A percentile compares a stretch with the other conserved stretches of the same genome.
These are phyloP conservation scores for Cenchrus americanus DNA, from an alignment of 176 grass and related monocot genomes.

Conservation along the genomic window DNA sequence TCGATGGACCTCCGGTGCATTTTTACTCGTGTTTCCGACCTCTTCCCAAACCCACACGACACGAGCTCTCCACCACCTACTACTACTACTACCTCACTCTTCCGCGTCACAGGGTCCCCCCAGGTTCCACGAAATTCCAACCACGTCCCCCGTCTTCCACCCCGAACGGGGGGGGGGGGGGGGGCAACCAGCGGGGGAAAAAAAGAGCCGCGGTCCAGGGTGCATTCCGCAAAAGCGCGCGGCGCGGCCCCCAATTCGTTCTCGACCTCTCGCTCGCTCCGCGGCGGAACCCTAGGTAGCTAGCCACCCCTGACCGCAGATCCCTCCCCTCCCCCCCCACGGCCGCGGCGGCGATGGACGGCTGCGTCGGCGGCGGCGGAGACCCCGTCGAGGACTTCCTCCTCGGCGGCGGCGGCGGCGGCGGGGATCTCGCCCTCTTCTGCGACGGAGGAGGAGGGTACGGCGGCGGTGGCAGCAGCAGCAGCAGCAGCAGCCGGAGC, in stretches of 20 bases:
- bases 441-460: slow-evolving; percentile 60
- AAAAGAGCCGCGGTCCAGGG: not conserved
- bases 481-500: not conserved
- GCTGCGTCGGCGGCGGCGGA: not conserved
- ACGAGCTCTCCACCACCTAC: not conserved
- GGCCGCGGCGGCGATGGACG: slow-evolving; percentile 31
- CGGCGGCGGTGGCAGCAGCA: no score
- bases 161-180: not conserved
- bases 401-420: slow-evolving; percentile 20
- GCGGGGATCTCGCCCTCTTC: slow-evolving; percentile 45
- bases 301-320: slow-evolving; percentile 34
- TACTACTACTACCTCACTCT: not conserved
- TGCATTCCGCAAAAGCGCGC: slow-evolving; percentile 28
- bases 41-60: slow-evolving; percentile 10
- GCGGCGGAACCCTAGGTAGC: slow-evolving; percentile 44
- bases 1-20: no score
- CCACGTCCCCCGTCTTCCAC: not conserved
- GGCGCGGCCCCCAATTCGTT: slow-evolving; percentile 5
- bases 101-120: not conserved
- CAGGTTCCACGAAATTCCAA: not conserved
- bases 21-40: no score
- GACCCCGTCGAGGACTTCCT: slow-evolving; percentile 48
- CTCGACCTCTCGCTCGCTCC: not conserved
- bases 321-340: not conserved
- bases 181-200: not conserved